These are phyloP conservation scores for Irpex sp. DNA, from an alignment of 1,284 basidiomycete genomes.

Conservation along the genomic window DNA sequence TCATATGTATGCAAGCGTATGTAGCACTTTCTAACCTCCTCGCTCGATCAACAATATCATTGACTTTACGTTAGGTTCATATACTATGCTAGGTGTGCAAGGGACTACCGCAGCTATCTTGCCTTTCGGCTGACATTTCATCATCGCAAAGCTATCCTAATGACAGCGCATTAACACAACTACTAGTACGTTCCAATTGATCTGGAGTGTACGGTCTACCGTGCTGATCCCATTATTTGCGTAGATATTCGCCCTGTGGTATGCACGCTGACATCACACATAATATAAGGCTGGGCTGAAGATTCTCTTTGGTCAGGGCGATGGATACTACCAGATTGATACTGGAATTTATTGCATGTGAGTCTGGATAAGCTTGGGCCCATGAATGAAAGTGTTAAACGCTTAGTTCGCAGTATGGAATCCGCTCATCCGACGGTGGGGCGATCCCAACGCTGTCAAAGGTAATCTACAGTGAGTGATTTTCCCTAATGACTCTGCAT, in stretches of 20 bases:
- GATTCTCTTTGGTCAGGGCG: not conserved
- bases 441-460: not conserved
- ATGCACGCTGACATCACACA: no score
- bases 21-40: not conserved
- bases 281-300: no score
- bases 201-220: not conserved
- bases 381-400: no score
- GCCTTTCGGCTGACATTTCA: no score
- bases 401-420: not conserved
- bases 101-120: no score
- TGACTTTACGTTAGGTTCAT: not conserved
- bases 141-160: not conserved
- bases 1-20: not conserved
- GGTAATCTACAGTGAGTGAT: not conserved
- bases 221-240: not conserved
- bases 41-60: not conserved
- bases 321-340: not conserved
- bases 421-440: not conserved
- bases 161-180: not conserved
- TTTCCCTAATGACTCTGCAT: no score
- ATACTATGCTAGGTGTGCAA: not conserved
- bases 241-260: not conserved
- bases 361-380: no score
- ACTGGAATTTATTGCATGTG: not conserved
- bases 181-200: not conserved